A percentile compares a stretch with the other conserved stretches of the same genome.
phyloP scores from a whole-genome alignment of 805 yeast species.

The Ascoidea rubescens region DNA sequence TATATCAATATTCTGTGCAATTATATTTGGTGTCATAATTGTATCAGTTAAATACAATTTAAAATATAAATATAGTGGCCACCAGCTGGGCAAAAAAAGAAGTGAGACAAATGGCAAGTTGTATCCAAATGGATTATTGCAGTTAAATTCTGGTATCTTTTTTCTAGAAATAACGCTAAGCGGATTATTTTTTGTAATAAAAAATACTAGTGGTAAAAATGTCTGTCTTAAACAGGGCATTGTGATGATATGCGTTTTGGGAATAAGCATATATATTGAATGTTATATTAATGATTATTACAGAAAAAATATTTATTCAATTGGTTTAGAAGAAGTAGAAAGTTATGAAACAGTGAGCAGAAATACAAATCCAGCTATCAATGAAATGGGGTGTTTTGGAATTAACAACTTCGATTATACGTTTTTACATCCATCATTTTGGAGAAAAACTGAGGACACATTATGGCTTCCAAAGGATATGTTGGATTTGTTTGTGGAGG shows the following conservation, averaged over 20 bases:
- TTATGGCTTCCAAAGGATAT: slow-evolving; percentile 32
- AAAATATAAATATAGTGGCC: slow-evolving; percentile 41
- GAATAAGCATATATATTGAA: slow-evolving; percentile 46
- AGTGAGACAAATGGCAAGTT: slow-evolving; percentile 59
- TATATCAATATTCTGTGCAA: slow-evolving; percentile 43
- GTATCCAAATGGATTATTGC: slow-evolving; percentile 65
- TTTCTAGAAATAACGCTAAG: slow-evolving; percentile 66
- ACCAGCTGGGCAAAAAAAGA: slow-evolving; percentile 28
- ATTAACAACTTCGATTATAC: slow-evolving; percentile 6
- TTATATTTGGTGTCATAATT: slow-evolving; percentile 43
- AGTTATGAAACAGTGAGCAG: slow-evolving; percentile 2
- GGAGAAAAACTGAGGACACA: slow-evolving; percentile 11
- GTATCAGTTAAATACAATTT: slow-evolving; percentile 61
- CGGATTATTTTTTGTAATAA: slow-evolving; percentile 59
- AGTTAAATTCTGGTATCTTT: slow-evolving; percentile 68
- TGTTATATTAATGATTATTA: slow-evolving; percentile 31
- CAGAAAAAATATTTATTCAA: neutral
- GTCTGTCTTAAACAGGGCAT: slow-evolving; percentile 34
- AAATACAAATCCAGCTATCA: slow-evolving; percentile 1
- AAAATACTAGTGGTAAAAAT: slow-evolving; percentile 29
- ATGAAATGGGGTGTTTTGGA: slow-evolving; percentile 2
- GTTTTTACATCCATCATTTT: slow-evolving; percentile 11
- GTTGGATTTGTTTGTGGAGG: slow-evolving; percentile 19
- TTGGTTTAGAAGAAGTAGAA: slow-evolving; percentile 9
- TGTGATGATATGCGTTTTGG: slow-evolving; percentile 35